A percentile compares a stretch with the other conserved stretches of the same genome.
These are phyloP conservation scores for Termitomyces heimii DNA, from an alignment of 768 basidiomycete species.

Conservation along the genomic window DNA sequence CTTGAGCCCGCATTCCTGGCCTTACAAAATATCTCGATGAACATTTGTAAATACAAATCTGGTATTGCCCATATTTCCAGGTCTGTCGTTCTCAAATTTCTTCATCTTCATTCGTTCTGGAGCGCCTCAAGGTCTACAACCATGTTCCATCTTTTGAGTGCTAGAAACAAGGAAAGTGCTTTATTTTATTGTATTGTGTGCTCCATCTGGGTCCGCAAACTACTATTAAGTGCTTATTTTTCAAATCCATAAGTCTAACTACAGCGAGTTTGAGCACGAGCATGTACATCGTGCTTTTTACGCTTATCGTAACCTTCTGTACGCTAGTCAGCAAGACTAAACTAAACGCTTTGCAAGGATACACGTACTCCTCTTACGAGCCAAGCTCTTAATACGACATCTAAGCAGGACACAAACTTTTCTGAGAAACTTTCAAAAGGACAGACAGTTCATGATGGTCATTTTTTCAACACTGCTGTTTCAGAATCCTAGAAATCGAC, in stretches of 20 bases:
- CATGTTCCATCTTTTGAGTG: slow-evolving; percentile 7
- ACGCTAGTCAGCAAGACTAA: neutral
- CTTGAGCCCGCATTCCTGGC: slow-evolving; percentile 10
- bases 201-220: no score
- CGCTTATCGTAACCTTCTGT: neutral
- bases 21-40: slow-evolving; percentile 20
- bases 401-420: neutral
- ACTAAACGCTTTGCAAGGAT: neutral
- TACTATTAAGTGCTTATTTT: no score
- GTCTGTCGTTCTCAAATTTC: slow-evolving; percentile 4
- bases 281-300: no score
- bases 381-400: neutral
- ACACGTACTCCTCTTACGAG: neutral
- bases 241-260: no score
- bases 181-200: no score
- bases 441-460: no score
- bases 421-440: neutral
- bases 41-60: slow-evolving; percentile 19
- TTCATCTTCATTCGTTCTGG: neutral
- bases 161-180: slow-evolving; percentile 9
- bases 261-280: no score
- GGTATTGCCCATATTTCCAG: slow-evolving; percentile 15
- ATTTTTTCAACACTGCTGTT: neutral
- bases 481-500: neutral
- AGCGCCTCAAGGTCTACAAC: slow-evolving; percentile 1